A percentile compares a stretch with the other conserved stretches of the same genome.
Evolutionary conservation across 441 rosid species (phyloP).

Genomic region (Erodium trifolium): DNA sequence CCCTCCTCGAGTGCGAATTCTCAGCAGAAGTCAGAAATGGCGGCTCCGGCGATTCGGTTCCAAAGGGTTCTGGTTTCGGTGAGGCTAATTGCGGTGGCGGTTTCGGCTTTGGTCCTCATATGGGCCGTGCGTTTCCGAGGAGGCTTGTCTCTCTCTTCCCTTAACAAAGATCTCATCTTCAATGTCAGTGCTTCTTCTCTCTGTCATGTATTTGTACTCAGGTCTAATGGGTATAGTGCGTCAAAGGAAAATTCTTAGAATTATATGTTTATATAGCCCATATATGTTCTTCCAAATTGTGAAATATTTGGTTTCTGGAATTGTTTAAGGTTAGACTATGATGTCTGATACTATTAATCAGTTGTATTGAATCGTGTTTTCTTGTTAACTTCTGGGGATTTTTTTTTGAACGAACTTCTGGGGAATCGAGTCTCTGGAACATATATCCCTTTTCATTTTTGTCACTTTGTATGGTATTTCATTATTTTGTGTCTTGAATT

Average conservation of each 20-base stretch:
- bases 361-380: background rate
- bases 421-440: background rate
- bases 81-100: slow-evolving; percentile 3
- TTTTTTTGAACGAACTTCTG: too few species aligned
- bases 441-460: background rate
- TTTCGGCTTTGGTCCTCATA: background rate
- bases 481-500: background rate
- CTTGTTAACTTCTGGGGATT: background rate
- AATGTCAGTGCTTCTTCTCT: background rate
- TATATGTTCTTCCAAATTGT: background rate
- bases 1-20: background rate
- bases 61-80: background rate
- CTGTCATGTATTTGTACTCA: background rate
- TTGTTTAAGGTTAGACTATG: background rate
- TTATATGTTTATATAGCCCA: background rate
- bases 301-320: background rate
- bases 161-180: slow-evolving; percentile 5
- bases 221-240: background rate
- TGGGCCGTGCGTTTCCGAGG: slow-evolving; percentile 1
- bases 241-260: background rate
- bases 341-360: background rate
- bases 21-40: background rate
- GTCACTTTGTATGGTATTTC: too few species aligned
- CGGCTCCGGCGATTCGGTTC: slow-evolving; percentile 4
- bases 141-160: slow-evolving; percentile 6